Conservation (phyloP, 768 basidiomycete species). For the Tricholoma furcatifolium region DNA sequence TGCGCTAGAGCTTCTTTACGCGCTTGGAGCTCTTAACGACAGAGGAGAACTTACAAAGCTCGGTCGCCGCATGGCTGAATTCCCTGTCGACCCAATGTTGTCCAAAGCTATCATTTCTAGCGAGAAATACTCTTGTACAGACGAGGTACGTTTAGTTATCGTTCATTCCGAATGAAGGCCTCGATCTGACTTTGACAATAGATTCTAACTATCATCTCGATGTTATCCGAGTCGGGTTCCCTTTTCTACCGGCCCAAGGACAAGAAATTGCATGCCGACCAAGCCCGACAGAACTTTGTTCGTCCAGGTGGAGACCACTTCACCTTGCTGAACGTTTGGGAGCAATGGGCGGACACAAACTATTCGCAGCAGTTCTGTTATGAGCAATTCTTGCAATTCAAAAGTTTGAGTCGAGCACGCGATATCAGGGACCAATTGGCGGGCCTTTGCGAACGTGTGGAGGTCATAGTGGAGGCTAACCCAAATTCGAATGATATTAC, state of each 20-base stretch:
- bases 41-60: conserved; percentile 96
- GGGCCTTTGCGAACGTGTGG: conserved; percentile 93
- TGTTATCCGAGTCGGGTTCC: conserved; percentile 94
- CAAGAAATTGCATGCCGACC: conserved; percentile 96
- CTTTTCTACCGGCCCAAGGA: conserved; percentile 98
- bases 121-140: conserved; percentile 91
- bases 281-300: conserved; percentile 96
- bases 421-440: conserved; percentile 97
- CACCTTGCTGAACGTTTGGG: conserved; percentile 96
- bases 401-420: conserved; percentile 89
- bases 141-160: conserved; percentile 64
- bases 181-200: conserved; percentile 24
- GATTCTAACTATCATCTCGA: conserved; percentile 95
- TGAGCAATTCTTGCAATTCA: conserved; percentile 93
- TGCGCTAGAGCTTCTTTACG: conserved; percentile 90
- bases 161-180: not conserved
- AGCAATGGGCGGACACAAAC: conserved; percentile 98
- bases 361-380: conserved; percentile 97
- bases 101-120: conserved; percentile 96
- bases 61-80: conserved; percentile 96
- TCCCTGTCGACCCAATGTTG: conserved; percentile 97
- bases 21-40: conserved; percentile 94
- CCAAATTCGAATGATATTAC: conserved; percentile 92
- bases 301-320: conserved; percentile 97
- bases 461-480: conserved; percentile 84